Evolutionary conservation across 805 yeast species (phyloP).

Genomic region (Candida easanensis): DNA sequence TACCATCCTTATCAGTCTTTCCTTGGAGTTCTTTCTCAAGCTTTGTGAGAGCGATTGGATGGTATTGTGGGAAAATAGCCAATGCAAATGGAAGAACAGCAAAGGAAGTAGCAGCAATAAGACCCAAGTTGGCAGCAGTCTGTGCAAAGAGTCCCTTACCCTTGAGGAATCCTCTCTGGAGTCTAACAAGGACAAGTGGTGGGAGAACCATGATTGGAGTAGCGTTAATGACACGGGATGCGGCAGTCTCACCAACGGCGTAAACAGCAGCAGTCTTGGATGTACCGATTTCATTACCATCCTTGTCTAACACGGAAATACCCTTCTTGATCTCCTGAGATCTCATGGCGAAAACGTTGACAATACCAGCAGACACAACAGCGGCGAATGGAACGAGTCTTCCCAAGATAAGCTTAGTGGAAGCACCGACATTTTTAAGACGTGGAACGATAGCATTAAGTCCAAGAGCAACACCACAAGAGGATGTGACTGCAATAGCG

Average conservation of each 20-base stretch:
- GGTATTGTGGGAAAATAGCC: constrained; percentile 92
- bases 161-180: constrained; percentile 69
- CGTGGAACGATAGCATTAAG: constrained; percentile 88
- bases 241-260: constrained; percentile 97
- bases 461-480: constrained; percentile 94
- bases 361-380: constrained; percentile 94
- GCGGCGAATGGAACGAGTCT: constrained; percentile 98
- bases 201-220: constrained; percentile 98
- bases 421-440: constrained; percentile 64
- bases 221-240: constrained; percentile 91
- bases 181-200: constrained; percentile 74
- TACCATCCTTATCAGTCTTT: constrained; percentile 61
- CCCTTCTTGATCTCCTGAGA: constrained; percentile 89
- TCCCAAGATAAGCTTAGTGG: constrained; percentile 67
- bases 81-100: constrained; percentile 90
- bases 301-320: constrained; percentile 64
- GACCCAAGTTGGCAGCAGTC: constrained; percentile 75
- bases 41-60: constrained; percentile 51
- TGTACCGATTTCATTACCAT: constrained; percentile 64
- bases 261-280: constrained; percentile 84
- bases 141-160: constrained; percentile 66
- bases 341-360: constrained; percentile 95
- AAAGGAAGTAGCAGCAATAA: constrained; percentile 82
- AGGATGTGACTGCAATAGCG: constrained; percentile 85
- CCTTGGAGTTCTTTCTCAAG: constrained; percentile 65